A percentile compares a stretch with the other conserved stretches of the same genome.
phyloP scores from a whole-genome alignment of 2,329 filamentous ascomycete genomes.

The Xylaria digitata region DNA sequence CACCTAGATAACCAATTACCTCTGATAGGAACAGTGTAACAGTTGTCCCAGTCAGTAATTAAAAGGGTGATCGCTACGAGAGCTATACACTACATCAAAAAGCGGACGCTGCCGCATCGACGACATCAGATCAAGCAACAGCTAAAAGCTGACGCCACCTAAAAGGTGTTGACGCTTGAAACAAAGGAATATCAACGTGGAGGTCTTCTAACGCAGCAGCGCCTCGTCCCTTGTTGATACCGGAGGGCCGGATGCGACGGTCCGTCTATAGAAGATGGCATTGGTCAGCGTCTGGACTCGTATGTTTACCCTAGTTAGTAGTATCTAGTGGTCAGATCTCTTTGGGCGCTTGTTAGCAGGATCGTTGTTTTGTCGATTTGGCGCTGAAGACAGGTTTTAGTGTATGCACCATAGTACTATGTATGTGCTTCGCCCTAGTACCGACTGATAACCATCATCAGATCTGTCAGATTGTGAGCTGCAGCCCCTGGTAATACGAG shows the following conservation, averaged over 20 bases:
- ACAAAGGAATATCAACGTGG: background rate
- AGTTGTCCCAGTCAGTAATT: background rate
- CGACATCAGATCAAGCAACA: background rate
- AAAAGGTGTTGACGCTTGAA: background rate
- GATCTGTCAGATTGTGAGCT: conserved; percentile 11
- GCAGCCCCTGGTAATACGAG: conserved; percentile 27
- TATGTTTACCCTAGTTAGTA: no score
- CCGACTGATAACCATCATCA: conserved; percentile 3
- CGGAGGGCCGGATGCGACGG: no score
- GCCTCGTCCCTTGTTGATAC: no score
- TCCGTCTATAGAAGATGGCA: no score
- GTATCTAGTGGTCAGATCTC: background rate
- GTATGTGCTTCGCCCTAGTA: conserved; percentile 5
- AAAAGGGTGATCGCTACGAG: background rate
- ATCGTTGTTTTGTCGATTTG: background rate
- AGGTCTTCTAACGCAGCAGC: background rate
- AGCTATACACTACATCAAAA: background rate
- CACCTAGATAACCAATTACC: no score
- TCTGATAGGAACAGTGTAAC: background rate
- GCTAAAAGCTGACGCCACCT: background rate
- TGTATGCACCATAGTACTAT: background rate
- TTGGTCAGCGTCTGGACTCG: no score
- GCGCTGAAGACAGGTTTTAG: background rate
- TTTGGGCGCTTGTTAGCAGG: background rate
- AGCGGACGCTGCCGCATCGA: background rate